Evolutionary conservation across 371 early-diverging fungal genomes (phyloP).

Genomic region (Rhizopus sp.): DNA sequence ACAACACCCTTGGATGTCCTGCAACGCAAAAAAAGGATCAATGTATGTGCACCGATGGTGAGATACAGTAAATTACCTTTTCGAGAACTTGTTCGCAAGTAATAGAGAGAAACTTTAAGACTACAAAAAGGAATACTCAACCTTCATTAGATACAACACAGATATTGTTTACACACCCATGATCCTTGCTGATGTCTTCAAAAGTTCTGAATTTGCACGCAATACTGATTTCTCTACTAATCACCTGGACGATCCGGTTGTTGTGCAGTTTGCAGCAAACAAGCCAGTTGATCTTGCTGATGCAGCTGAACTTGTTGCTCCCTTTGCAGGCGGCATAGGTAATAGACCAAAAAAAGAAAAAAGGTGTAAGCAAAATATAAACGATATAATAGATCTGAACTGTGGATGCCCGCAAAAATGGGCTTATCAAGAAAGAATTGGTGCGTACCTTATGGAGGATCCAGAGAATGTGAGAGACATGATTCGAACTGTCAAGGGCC

Average conservation of each 20-base stretch:
- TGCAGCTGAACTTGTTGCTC: constrained; percentile 83
- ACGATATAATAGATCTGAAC: constrained; percentile 62
- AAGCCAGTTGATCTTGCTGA: constrained; percentile 80
- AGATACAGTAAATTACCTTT: constrained; percentile 95
- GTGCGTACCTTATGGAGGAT: constrained; percentile 74
- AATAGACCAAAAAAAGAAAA: constrained; percentile 1
- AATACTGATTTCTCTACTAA: constrained; percentile 84
- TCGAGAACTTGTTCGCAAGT: constrained; percentile 84
- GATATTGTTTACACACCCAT: constrained; percentile 98
- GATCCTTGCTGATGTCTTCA: constrained; percentile 95
- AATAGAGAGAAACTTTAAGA: constrained; percentile 21
- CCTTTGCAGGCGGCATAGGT: constrained; percentile 75
- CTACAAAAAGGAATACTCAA: constrained; percentile 6
- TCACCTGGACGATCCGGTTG: constrained; percentile 75
- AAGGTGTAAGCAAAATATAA: background rate
- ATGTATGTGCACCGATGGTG: constrained; percentile 97
- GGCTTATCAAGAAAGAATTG: constrained; percentile 83
- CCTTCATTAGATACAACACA: constrained; percentile 73
- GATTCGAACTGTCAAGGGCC: constrained; percentile 70
- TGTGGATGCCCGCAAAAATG: constrained; percentile 91
- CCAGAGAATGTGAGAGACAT: constrained; percentile 84
- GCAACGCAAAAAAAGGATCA: constrained; percentile 57
- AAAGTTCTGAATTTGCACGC: constrained; percentile 78
- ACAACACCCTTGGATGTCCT: constrained; percentile 44
- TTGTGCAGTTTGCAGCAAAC: constrained; percentile 93